Evolutionary conservation across 805 yeast species (phyloP), one percentile per base, ranked within the genome.

Genomic region (Wickerhamomyces sydowiorum): DNA sequence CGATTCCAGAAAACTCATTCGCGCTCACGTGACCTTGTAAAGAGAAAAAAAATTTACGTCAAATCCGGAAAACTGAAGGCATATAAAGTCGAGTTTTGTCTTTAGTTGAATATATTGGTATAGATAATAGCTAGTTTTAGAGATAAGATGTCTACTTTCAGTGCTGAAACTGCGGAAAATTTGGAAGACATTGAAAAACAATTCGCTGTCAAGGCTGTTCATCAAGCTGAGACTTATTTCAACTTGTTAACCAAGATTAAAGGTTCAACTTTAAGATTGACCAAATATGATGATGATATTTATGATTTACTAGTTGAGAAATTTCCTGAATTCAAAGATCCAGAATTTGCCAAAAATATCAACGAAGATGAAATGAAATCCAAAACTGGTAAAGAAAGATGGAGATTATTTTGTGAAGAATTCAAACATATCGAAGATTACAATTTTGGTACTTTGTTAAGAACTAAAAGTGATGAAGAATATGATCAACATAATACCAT

Each of bases 181-280:
- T 72, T 87, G 55, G 98, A 91, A 66, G 96, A 88, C 56, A 88
- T 93, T 57, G 99, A 93, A 66, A 88, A 80, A 74, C 98, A 93
- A 69, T 93, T 93, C 59, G 98, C 99, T 33, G 99, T 93, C 45
- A 87, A 85, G 66, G 99, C 98, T 5, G 99, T 93, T 15, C 81
- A 78, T 64, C 98, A 93, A 63, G 93, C 96, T 44, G 95, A 88
- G 59, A 82, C 96, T 1, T 93, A 91, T 75, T 93, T 96, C 96
- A 72, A 73, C 37, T 64, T 93, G 44, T 66, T 93, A 42, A 75
- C 75, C 44, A 78, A 78, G 52, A 68, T 89, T 43, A 80, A 83
- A 47, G 97, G 95, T n/a, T 76, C 93, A 34, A 77, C 75, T 52
- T 72, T 91, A 49, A 84, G 79, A 60, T 70, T 86, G 46, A 84